Evolutionary conservation across 345 rosid genomes (phyloP).

Genomic region (Lenwebbia sp.): DNA sequence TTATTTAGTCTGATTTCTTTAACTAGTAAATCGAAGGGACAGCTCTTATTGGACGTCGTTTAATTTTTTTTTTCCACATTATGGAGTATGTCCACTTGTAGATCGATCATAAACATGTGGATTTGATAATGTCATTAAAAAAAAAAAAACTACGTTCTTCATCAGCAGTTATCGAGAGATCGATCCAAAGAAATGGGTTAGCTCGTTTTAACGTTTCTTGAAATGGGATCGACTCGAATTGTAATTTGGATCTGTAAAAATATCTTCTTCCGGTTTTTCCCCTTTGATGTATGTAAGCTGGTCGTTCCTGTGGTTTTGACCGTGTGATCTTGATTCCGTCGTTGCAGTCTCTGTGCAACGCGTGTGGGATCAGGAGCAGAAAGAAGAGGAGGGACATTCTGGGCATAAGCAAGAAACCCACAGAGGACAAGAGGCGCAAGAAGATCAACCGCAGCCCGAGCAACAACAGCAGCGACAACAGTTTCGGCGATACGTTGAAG

Average conservation of each 20-base stretch:
- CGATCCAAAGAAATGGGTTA: background rate
- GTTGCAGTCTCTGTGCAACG: slow-evolving; percentile 82
- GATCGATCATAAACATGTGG: background rate
- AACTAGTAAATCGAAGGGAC: background rate
- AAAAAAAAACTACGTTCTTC: background rate
- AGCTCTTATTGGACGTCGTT: background rate
- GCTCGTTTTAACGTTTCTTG: background rate
- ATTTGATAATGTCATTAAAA: background rate
- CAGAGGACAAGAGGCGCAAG: slow-evolving; percentile 33
- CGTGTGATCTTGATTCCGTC: background rate
- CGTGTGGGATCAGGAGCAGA: slow-evolving; percentile 95
- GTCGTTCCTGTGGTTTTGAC: background rate
- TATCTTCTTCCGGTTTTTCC: background rate
- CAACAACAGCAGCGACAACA: background rate
- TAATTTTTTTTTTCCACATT: background rate
- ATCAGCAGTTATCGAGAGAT: background rate
- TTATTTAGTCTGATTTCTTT: background rate
- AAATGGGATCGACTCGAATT: background rate
- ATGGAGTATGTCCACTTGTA: background rate
- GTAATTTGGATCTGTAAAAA: background rate
- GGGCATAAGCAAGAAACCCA: slow-evolving; percentile 27
- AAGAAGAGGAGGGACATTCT: slow-evolving; percentile 60
- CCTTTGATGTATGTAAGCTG: background rate
- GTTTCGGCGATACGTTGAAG: slow-evolving; percentile 47
- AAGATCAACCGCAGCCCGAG: slow-evolving; percentile 9